phyloP scores from a whole-genome alignment of 345 rosid species.

The Acer campestre region DNA sequence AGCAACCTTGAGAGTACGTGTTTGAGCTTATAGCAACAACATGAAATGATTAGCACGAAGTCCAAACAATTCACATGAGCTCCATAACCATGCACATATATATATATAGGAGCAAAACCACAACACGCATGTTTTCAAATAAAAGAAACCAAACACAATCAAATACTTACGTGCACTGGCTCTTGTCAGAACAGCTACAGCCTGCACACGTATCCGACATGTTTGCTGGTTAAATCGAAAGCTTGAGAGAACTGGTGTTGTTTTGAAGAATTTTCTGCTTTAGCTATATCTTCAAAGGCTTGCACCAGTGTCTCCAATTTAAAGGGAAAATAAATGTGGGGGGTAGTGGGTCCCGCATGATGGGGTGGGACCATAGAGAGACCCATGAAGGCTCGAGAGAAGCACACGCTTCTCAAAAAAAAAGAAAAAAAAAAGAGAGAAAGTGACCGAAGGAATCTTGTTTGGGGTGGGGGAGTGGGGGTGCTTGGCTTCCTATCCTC shows the following conservation, averaged over 20 bases:
- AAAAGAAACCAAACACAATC: neutral
- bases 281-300: constrained; percentile 19
- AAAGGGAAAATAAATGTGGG: constrained; percentile 33
- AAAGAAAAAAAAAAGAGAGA: neutral
- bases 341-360: neutral
- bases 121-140: neutral
- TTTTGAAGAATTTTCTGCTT: constrained; percentile 5
- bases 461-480: neutral
- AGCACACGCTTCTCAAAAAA: constrained; percentile 46
- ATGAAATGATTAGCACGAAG: neutral
- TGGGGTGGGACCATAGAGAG: neutral
- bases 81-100: constrained; percentile 1
- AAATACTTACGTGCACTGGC: constrained; percentile 66
- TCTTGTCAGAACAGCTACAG: constrained; percentile 85
- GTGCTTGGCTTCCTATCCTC: constrained; percentile 41
- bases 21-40: neutral
- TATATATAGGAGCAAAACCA: neutral
- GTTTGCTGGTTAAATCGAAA: neutral
- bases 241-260: neutral
- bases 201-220: constrained; percentile 75
- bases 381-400: constrained; percentile 32
- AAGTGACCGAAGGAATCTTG: constrained; percentile 42
- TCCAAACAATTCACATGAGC: neutral
- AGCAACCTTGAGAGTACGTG: neutral
- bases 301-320: constrained; percentile 32